Base-by-base conservation (phyloP, 1,139 yeast genomes). In the Yamadazyma spencermartinsiae region DNA sequence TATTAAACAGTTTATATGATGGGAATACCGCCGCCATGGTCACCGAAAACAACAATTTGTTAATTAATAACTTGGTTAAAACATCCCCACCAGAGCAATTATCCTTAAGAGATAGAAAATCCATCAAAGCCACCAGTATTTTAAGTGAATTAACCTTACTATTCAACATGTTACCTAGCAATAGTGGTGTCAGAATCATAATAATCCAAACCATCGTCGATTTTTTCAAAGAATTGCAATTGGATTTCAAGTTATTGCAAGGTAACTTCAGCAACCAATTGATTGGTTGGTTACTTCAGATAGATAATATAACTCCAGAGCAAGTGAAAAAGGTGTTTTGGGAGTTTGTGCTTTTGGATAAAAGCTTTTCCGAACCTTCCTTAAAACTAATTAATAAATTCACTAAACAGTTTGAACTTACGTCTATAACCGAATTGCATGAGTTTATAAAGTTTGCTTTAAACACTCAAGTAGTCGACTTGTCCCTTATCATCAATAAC, bases 91-190 rank as follows among this genome's bases (percentile, higher is more conserved):
- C 52, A 29, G 61, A 64, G 46, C 68, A 64, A 46, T 70, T 72
- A 33, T 59, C 72, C 25, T 63, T 72, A 51, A 68, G 76, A 59
- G 77, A 72, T 56, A 68, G 76, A 58, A 68, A 62, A 52, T 61
- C 74, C 33, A 67, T 72, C 45, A 71, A 67, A 48, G 56, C 74
- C 21, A 61, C 74, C 39, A 66, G 73, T 36, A 57, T 72, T 26
- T 60, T 72, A 52, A 69, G 76, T 17, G 61, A 64, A 43, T 61
- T 72, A 42, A 68, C 65, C 51, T 68, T 68, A 32, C 57, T 68
- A 36, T 72, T 72, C 66, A 72, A 72, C 60, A 65, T 70, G 44
- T 53, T 72, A 42, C 70, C 74, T 24, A 60, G 51, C 36, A 45
- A 58, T 15, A 65, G 74, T 33, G 41, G 52, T 28, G 51, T 58